phyloP scores from a whole-genome alignment of 345 rosid genomes.

The Hibiscus mutabilis region DNA sequence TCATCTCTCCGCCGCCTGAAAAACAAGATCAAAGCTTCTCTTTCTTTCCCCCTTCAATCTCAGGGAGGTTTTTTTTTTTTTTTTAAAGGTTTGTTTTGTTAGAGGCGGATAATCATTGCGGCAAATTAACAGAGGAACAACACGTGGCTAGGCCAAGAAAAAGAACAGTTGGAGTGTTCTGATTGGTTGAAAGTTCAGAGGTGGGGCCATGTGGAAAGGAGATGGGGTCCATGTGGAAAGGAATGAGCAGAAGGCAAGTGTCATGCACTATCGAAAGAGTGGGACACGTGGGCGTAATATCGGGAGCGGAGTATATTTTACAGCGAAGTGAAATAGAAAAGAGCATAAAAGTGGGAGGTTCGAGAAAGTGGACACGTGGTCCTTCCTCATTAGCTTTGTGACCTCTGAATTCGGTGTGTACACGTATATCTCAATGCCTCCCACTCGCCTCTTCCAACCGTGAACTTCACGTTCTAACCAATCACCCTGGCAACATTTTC shows the following conservation, averaged over 20 bases:
- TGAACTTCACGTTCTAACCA: background rate
- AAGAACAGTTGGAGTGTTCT: background rate
- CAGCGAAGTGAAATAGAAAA: background rate
- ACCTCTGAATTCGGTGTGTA: background rate
- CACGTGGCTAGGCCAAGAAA: conserved; percentile 48
- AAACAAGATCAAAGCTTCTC: background rate
- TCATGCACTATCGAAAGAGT: conserved; percentile 4
- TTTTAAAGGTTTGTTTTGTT: background rate
- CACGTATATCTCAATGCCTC: background rate
- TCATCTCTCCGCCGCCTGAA: conserved; percentile 16
- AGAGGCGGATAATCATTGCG: conserved; percentile 16
- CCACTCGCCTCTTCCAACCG: conserved; percentile 1
- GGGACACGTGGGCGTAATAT: conserved; percentile 21
- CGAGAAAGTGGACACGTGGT: conserved; percentile 34
- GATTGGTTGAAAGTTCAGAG: conserved; percentile 22
- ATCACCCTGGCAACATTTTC: too few species aligned
- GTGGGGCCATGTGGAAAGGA: background rate
- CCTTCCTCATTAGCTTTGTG: background rate
- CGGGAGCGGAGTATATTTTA: background rate
- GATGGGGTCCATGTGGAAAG: conserved; percentile 13
- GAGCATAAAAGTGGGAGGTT: conserved; percentile 12
- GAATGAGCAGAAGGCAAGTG: background rate
- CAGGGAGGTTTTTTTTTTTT: background rate
- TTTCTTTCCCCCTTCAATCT: background rate
- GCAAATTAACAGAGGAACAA: conserved; percentile 16